Evolutionary conservation across 2,329 filamentous ascomycete genomes (phyloP).

Genomic region (Ascochyta pisi): DNA sequence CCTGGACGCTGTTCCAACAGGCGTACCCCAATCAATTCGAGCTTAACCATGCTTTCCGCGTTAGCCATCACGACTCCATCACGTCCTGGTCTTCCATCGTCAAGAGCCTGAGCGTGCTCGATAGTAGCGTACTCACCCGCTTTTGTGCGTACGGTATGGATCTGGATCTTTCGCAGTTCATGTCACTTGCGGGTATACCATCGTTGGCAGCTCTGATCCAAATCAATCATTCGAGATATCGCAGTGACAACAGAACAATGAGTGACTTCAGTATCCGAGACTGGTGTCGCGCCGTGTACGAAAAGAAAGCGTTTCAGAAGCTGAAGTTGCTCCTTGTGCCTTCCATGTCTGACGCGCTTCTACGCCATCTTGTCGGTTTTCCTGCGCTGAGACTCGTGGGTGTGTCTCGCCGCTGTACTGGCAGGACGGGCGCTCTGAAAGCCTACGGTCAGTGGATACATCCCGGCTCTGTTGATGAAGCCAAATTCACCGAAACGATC

Average conservation of each 20-base stretch:
- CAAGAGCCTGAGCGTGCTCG: not conserved
- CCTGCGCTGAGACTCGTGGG: not conserved
- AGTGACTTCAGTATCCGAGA: not conserved
- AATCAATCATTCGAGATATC: not conserved
- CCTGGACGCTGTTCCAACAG: slow-evolving; percentile 4
- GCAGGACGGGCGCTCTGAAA: too few species aligned
- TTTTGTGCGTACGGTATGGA: slow-evolving; percentile 1
- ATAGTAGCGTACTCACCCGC: not conserved
- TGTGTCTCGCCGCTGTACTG: not conserved
- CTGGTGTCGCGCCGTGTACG: slow-evolving; percentile 6
- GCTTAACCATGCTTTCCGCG: not conserved
- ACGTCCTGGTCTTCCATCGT: not conserved
- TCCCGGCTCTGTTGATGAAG: not conserved
- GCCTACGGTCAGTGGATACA: not conserved
- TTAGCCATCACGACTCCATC: not conserved
- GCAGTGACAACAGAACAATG: not conserved
- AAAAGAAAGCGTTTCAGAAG: not conserved
- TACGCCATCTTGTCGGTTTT: not conserved
- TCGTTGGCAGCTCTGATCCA: slow-evolving; percentile 2
- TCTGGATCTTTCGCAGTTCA: not conserved
- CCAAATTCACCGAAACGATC: not conserved
- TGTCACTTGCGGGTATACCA: slow-evolving; percentile 1
- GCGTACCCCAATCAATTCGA: not conserved
- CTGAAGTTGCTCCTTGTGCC: slow-evolving; percentile 2
- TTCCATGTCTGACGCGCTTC: not conserved